Base-by-base conservation (phyloP, 2,329 filamentous ascomycete species). In the Sclerotinia borealis region DNA sequence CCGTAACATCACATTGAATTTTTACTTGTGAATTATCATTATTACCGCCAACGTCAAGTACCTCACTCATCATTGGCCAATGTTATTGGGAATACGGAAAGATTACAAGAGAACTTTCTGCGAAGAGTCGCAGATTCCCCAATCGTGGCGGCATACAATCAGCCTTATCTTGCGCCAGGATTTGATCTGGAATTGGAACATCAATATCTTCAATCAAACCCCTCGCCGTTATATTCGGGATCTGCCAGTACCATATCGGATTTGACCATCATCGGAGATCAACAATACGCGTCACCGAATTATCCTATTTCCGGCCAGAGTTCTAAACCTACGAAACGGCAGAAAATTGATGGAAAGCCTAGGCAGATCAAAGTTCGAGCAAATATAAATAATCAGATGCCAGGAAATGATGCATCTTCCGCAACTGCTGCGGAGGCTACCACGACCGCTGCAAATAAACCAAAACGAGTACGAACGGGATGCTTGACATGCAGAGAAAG, bases 401-500 rank as follows among this genome's bases (percentile, higher is more conserved):
- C 70, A 31, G 69, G 66, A 36, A 65, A 64, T 56, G 70, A 69
- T 47, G 65, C 22, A 25, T 59, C 59, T 55, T 51, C 52, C 43
- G 64, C 66, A 29, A 64, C 61, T 54, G 59, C 64, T 49, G 67
- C 64, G 39, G 70, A 68, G 15, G 55, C 63, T 25, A n/a, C 64
- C 25, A 59, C 50, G 10, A 61, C 63, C 15, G 67, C 65, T 54
- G 67, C 67, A 34, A 73, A 59, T 61, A 93, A 93, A 75, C 87
- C 91, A n/a, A 93, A 89, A 77, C 83, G 93, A 68, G 92, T 96
- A 22, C 86, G 93, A 52, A 97, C 93, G 3, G 93, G 93, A 43
- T 97, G 93, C 75, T 78, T 96, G 68, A 97, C 93, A 2, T 97
- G 93, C 76, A 83, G 93, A 69, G 90, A 96, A 75, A 82, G 92